Percentiles rank a stretch among this genome's conserved stretches.
Evolutionary conservation across 352 stramenopile species (phyloP).

Genomic region (Globisporangium nodosum): DNA sequence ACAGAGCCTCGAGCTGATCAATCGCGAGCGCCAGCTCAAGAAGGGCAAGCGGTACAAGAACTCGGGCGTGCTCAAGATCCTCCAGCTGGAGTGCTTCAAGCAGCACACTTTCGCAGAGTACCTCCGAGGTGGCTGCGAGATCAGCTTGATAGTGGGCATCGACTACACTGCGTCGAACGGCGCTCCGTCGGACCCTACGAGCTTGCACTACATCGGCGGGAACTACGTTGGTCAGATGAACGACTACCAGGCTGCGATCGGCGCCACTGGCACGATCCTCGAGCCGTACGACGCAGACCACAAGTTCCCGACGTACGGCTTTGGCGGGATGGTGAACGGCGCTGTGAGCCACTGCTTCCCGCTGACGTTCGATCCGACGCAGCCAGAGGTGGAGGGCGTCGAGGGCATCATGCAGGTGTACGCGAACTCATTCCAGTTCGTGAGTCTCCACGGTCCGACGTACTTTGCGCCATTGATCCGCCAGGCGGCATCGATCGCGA

Average conservation of each 20-base stretch:
- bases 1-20: constrained; percentile 51
- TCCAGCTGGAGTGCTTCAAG: constrained; percentile 60
- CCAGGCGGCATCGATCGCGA: constrained; percentile 58
- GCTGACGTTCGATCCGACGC: constrained; percentile 22
- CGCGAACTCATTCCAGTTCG: constrained; percentile 53
- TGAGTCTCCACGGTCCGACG: constrained; percentile 70
- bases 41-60: constrained; percentile 77
- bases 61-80: constrained; percentile 52
- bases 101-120: constrained; percentile 69
- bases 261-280: constrained; percentile 57
- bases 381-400: constrained; percentile 62
- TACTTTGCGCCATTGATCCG: constrained; percentile 72
- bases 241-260: constrained; percentile 76
- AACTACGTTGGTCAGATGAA: constrained; percentile 57
- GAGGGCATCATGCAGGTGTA: constrained; percentile 57
- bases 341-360: constrained; percentile 59
- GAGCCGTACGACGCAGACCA: constrained; percentile 75
- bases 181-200: constrained; percentile 31
- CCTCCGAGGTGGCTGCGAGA: constrained; percentile 58
- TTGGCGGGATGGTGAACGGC: constrained; percentile 66
- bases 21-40: constrained; percentile 49
- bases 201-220: constrained; percentile 57
- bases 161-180: constrained; percentile 80
- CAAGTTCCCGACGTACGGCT: constrained; percentile 75
- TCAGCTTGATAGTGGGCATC: constrained; percentile 77